Conservation (phyloP, 2,329 filamentous ascomycete species). For the Ustulina deusta region DNA sequence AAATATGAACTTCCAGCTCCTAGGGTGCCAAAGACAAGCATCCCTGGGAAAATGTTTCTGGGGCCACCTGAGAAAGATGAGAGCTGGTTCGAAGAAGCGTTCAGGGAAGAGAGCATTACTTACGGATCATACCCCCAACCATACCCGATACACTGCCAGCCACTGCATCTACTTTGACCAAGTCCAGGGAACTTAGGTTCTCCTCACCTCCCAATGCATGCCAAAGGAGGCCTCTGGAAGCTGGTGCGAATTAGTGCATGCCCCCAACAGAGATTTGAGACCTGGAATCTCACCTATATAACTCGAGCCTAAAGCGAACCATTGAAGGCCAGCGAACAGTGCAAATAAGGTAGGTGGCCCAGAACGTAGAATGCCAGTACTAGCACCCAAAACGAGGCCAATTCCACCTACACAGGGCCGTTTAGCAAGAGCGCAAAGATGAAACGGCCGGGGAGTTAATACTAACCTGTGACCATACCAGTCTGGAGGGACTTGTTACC, state of each 20-base stretch:
- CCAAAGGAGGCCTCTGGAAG: constrained; percentile 61
- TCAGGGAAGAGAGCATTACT: constrained; percentile 46
- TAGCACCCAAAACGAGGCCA: constrained; percentile 74
- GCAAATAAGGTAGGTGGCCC: constrained; percentile 77
- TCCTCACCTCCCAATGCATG: constrained; percentile 64
- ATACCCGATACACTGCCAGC: constrained; percentile 78
- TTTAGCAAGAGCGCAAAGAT: constrained; percentile 32
- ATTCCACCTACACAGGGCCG: constrained; percentile 59
- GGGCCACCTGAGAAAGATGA: constrained; percentile 60
- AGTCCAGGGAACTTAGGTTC: constrained; percentile 68
- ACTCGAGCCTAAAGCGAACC: constrained; percentile 80
- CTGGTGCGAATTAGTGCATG: constrained; percentile 51
- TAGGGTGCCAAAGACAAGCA: constrained; percentile 61
- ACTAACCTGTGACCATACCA: constrained; percentile 48
- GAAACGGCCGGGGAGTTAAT: not conserved
- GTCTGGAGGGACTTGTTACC: constrained; percentile 47
- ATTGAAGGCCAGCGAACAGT: constrained; percentile 79
- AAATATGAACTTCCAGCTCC: constrained; percentile 54
- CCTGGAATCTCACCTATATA: constrained; percentile 73
- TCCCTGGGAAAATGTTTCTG: constrained; percentile 64
- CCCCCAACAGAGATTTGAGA: not conserved
- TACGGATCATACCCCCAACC: constrained; percentile 67
- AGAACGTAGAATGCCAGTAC: constrained; percentile 77
- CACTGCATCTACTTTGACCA: constrained; percentile 74
- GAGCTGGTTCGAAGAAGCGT: constrained; percentile 3